These are phyloP conservation scores for Crithidia mellificae DNA, from an alignment of 208 protist genomes.

Conservation along the genomic window DNA sequence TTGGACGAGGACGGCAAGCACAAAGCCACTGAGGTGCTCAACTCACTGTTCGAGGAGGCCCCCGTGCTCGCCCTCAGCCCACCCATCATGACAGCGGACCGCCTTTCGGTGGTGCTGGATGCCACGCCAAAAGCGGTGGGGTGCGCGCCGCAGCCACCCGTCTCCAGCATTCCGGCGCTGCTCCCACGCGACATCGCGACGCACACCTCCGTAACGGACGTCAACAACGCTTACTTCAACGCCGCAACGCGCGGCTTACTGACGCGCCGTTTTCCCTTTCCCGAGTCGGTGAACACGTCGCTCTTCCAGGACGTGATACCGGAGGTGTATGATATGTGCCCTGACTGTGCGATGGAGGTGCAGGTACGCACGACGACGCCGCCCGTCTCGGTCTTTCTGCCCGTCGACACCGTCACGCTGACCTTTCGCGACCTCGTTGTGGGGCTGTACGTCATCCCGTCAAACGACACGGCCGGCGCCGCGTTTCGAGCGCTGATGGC, in stretches of 20 bases:
- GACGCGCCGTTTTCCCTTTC: too few relatives aligned
- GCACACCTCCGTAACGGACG: conserved; percentile 19
- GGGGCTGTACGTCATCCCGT: conserved; percentile 30
- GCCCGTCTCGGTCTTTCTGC: conserved; percentile 13
- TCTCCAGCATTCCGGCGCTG: conserved; percentile 12
- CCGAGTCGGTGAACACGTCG: conserved; percentile 44
- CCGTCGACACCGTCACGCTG: conserved; percentile 4
- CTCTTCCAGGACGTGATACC: conserved; percentile 58
- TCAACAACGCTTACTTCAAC: conserved; percentile 53
- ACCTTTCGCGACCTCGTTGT: conserved; percentile 23
- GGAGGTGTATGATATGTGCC: conserved; percentile 47
- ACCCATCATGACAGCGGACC: conserved; percentile 38
- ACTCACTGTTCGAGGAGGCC: conserved; percentile 8
- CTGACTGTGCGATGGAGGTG: conserved; percentile 47
- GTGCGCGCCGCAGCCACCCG: conserved; percentile 1
- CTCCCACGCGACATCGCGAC: conserved; percentile 34
- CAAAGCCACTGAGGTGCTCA: conserved; percentile 31
- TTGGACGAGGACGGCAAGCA: conserved; percentile 29
- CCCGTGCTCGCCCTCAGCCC: conserved; percentile 19
- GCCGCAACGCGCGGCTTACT: conserved; percentile 8
- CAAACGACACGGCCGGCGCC: background rate
- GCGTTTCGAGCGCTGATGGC: background rate
- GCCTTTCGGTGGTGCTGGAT: conserved; percentile 32
- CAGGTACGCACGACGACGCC: conserved; percentile 7
- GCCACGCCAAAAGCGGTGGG: conserved; percentile 7